Percentiles rank a stretch among this genome's conserved stretches.
These are phyloP conservation scores for Beauveria asiatica DNA, from an alignment of 2,329 filamentous ascomycete genomes.

Conservation along the genomic window DNA sequence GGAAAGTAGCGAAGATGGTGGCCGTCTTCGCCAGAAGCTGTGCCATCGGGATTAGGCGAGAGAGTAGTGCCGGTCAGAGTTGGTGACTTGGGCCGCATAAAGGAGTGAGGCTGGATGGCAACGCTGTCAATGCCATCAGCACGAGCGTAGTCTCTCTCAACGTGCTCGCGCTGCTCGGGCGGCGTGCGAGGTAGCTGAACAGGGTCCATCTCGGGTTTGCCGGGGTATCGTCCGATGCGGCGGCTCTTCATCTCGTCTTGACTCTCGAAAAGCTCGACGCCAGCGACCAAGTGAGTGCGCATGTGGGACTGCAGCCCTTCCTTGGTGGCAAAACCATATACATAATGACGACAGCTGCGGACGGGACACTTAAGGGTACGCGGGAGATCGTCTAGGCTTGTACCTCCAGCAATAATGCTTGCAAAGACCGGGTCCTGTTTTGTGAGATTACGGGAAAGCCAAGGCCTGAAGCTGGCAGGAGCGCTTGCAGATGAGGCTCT, in stretches of 20 bases:
- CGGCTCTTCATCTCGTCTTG: slow-evolving; percentile 26
- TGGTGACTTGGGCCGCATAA: slow-evolving; percentile 6
- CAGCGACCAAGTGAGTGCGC: slow-evolving; percentile 33
- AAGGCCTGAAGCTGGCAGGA: slow-evolving; percentile 8
- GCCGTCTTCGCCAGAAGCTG: background rate
- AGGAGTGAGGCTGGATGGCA: background rate
- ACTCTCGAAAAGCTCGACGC: slow-evolving; percentile 29
- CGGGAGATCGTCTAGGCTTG: background rate
- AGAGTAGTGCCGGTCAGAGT: slow-evolving; percentile 5
- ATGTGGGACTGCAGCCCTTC: slow-evolving; percentile 45
- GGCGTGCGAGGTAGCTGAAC: slow-evolving; percentile 6
- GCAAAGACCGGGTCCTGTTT: slow-evolving; percentile 9
- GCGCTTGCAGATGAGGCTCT: slow-evolving; percentile 3
- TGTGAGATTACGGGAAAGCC: slow-evolving; percentile 8
- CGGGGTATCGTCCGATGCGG: slow-evolving; percentile 11
- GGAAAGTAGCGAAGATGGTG: background rate
- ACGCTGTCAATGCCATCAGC: background rate
- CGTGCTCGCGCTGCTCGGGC: slow-evolving; percentile 3
- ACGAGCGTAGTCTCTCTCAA: slow-evolving; percentile 1
- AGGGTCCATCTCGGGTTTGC: slow-evolving; percentile 1
- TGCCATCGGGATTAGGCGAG: slow-evolving; percentile 1
- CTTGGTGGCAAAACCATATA: slow-evolving; percentile 46
- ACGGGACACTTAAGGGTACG: slow-evolving; percentile 44
- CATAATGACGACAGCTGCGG: slow-evolving; percentile 47
- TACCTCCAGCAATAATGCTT: background rate